phyloP scores from a whole-genome alignment of 768 basidiomycete species.

The Rhodotorula kratochvilovae region DNA sequence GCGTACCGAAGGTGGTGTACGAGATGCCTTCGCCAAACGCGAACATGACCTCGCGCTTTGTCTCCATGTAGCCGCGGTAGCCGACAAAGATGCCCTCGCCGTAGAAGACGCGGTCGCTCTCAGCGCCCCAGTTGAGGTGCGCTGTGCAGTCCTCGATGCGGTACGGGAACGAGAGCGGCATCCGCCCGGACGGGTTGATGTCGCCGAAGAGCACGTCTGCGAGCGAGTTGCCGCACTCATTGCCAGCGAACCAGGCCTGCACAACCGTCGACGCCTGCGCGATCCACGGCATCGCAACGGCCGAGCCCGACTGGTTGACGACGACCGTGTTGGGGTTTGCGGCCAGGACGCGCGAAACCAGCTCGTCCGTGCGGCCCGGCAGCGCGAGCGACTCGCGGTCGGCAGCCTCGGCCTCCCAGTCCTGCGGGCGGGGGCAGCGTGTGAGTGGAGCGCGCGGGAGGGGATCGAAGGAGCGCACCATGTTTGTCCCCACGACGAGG shows the following conservation, averaged over 20 bases:
- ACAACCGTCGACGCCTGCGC: conserved; percentile 59
- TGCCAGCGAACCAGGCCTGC: conserved; percentile 82
- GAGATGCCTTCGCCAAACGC: conserved; percentile 74
- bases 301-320: conserved; percentile 60
- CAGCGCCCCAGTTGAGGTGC: conserved; percentile 40
- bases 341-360: conserved; percentile 61
- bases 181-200: conserved; percentile 69
- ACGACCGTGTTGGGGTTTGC: conserved; percentile 69
- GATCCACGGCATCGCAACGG: conserved; percentile 64
- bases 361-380: conserved; percentile 69
- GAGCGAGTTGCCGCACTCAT: conserved; percentile 73
- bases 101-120: conserved; percentile 25
- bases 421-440: too few relatives aligned
- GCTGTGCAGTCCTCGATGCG: conserved; percentile 66
- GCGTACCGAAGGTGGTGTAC: conserved; percentile 67
- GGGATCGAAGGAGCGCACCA: too few relatives aligned
- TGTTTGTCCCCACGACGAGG: conserved; percentile 72
- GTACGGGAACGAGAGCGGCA: conserved; percentile 71
- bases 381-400: conserved; percentile 48
- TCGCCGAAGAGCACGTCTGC: conserved; percentile 75
- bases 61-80: conserved; percentile 54
- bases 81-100: conserved; percentile 58
- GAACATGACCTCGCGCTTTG: conserved; percentile 62
- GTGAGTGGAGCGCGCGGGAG: too few relatives aligned
- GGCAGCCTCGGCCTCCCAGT: conserved; percentile 60